These are phyloP conservation scores for Dioszegia hungarica DNA, from an alignment of 768 basidiomycete species.

Conservation along the genomic window DNA sequence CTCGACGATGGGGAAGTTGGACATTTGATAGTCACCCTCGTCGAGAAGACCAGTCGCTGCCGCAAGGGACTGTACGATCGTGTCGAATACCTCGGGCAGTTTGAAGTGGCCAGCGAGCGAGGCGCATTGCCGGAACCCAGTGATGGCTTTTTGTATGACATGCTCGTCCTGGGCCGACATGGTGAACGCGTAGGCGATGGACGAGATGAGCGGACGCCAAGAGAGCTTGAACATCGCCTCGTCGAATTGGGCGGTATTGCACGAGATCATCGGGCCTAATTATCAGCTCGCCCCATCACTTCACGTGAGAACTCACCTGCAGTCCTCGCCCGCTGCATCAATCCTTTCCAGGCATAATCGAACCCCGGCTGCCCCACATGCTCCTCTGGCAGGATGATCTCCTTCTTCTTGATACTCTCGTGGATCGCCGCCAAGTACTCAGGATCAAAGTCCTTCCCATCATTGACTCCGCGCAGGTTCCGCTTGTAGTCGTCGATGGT, in stretches of 20 bases:
- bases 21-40: conserved; percentile 55
- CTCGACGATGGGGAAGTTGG: conserved; percentile 78
- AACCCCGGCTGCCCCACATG: conserved; percentile 95
- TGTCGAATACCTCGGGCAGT: conserved; percentile 94
- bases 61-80: conserved; percentile 85
- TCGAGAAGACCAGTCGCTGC: conserved; percentile 81
- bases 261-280: conserved; percentile 64
- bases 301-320: conserved; percentile 73
- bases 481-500: conserved; percentile 86
- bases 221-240: conserved; percentile 87
- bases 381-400: conserved; percentile 97
- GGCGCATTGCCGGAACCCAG: conserved; percentile 95
- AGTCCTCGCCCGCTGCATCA: conserved; percentile 72
- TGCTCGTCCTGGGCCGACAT: conserved; percentile 89
- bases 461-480: conserved; percentile 90
- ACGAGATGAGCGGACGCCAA: conserved; percentile 90
- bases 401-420: conserved; percentile 86
- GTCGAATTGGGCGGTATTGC: conserved; percentile 77
- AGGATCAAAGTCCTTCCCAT: conserved; percentile 70
- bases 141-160: conserved; percentile 86
- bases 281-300: neutral
- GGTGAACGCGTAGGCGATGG: conserved; percentile 91
- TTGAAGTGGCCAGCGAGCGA: conserved; percentile 82
- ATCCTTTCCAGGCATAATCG: conserved; percentile 98
- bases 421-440: conserved; percentile 88